phyloP scores from a whole-genome alignment of 2,329 filamentous ascomycete genomes.

The Camillea tinctor region DNA sequence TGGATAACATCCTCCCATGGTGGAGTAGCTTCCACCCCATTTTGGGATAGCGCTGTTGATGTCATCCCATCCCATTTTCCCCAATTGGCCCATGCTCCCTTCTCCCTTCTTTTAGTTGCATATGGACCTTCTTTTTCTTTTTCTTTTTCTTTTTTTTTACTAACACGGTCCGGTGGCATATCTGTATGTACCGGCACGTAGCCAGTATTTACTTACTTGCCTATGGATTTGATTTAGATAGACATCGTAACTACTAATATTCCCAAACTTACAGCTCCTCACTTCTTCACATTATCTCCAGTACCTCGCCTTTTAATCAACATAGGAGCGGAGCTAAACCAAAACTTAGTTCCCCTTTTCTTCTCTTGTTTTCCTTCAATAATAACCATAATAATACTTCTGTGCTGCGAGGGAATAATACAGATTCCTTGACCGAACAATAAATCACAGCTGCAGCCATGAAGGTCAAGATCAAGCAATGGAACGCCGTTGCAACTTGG shows the following conservation, averaged over 20 bases:
- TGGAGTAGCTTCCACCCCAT: constrained; percentile 14
- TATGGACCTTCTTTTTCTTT: no score
- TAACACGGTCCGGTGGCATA: background rate
- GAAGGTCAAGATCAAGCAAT: constrained; percentile 94
- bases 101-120: background rate
- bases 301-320: background rate
- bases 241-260: no score
- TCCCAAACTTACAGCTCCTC: background rate
- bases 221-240: no score
- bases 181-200: no score
- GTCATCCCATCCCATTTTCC: background rate
- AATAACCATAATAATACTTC: no score
- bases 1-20: constrained; percentile 5
- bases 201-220: no score
- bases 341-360: background rate
- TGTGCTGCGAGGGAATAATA: no score
- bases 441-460: constrained; percentile 48
- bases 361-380: background rate
- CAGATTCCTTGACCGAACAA: no score
- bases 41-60: background rate
- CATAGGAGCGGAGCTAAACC: background rate
- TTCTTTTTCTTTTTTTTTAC: no score
- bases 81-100: background rate
- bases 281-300: background rate
- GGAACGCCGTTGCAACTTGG: constrained; percentile 95